These are phyloP conservation scores for Tuber indicum DNA, from an alignment of 495 filamentous ascomycete genomes.

Conservation along the genomic window DNA sequence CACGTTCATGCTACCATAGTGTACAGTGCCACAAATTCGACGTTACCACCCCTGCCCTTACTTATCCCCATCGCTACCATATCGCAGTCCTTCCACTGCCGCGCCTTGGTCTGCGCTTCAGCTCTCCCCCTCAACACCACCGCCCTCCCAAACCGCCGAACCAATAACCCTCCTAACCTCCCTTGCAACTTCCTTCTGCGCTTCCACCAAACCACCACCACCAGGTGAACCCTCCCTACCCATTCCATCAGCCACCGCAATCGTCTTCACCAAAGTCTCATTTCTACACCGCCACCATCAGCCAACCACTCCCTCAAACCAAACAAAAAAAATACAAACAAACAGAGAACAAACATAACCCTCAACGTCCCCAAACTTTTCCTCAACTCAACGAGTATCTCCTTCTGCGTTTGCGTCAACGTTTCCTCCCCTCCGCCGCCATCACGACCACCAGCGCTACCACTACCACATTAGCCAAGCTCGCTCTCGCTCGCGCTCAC, in stretches of 20 bases:
- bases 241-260: not conserved
- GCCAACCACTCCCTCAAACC: not conserved
- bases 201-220: not conserved
- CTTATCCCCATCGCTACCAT: not conserved
- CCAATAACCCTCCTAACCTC: not conserved
- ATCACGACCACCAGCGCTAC: not conserved
- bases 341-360: not conserved
- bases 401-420: conserved; percentile 34
- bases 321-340: not conserved
- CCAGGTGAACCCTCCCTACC: not conserved
- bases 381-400: conserved; percentile 35
- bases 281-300: not conserved
- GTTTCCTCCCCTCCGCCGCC: not conserved
- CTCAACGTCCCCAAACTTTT: conserved; percentile 36
- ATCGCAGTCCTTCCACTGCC: not conserved
- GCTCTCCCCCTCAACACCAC: not conserved
- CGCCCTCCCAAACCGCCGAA: not conserved
- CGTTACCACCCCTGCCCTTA: not conserved
- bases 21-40: not conserved
- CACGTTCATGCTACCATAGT: too few species aligned
- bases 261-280: conserved; percentile 1
- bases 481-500: not conserved
- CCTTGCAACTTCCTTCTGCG: not conserved
- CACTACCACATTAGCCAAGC: not conserved
- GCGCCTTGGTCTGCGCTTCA: not conserved